These are phyloP conservation scores for Trametes cubensis DNA, from an alignment of 768 basidiomycete genomes.

Conservation along the genomic window DNA sequence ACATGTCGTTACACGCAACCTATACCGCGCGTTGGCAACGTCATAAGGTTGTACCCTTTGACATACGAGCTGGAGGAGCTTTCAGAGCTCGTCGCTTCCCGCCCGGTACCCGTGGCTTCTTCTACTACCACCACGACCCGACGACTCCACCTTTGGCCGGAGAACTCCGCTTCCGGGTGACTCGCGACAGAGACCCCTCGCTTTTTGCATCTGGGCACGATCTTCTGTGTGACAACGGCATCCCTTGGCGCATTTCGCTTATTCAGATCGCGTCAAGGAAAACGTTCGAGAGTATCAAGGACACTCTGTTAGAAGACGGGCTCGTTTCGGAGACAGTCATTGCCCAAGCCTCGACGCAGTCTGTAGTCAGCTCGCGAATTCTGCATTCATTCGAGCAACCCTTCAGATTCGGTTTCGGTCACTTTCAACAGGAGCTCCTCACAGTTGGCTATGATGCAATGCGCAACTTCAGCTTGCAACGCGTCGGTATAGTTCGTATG, in stretches of 20 bases:
- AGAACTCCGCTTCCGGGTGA: constrained; percentile 5
- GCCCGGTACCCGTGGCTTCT: neutral
- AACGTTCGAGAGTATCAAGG: too few relatives aligned
- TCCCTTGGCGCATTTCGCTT: neutral
- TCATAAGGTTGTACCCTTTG: neutral
- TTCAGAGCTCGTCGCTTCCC: neutral
- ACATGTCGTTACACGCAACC: too few relatives aligned
- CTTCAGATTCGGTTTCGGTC: too few relatives aligned
- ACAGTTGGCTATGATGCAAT: too few relatives aligned
- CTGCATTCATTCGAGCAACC: too few relatives aligned
- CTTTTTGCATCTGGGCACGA: neutral
- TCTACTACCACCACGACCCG: constrained; percentile 1
- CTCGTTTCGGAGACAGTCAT: neutral
- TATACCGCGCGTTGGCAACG: too few relatives aligned
- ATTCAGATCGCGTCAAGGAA: neutral
- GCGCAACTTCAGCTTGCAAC: too few relatives aligned
- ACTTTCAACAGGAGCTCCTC: too few relatives aligned
- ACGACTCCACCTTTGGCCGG: neutral
- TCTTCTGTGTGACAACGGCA: neutral
- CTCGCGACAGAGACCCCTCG: neutral
- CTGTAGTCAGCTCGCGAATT: too few relatives aligned
- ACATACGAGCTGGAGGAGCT: neutral
- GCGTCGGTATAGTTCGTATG: too few relatives aligned
- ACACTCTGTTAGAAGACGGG: neutral
- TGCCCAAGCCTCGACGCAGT: too few relatives aligned